Percentiles rank a stretch among this genome's conserved stretches.
Conservation (phyloP, 306 rosid genomes). For the Rubus parviflorus region DNA sequence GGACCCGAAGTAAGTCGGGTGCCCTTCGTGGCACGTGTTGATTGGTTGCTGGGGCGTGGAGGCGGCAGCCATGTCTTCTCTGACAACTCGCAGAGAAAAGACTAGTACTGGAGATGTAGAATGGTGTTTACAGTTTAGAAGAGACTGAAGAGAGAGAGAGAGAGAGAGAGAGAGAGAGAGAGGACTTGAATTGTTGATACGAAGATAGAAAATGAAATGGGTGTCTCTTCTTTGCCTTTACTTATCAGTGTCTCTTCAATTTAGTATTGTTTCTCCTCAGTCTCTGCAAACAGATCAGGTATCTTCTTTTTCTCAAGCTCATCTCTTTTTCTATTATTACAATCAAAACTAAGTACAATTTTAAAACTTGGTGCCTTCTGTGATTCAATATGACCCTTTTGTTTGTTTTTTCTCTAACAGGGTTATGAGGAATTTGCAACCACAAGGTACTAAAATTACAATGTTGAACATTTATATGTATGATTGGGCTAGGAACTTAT, state of each 20-base stretch:
- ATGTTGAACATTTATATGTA: not conserved
- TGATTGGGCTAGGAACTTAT: conserved; percentile 2
- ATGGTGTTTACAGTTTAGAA: not conserved
- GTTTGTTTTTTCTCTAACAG: conserved; percentile 29
- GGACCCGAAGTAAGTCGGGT: too few relatives aligned
- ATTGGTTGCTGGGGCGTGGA: conserved; percentile 39
- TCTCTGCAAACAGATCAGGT: conserved; percentile 1
- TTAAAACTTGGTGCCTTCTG: not conserved
- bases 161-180: too few relatives aligned
- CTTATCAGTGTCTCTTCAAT: conserved; percentile 22
- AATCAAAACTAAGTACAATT: not conserved
- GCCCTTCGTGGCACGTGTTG: conserved; percentile 20
- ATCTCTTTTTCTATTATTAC: not conserved
- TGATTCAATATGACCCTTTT: not conserved
- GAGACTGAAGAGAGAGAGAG: too few relatives aligned
- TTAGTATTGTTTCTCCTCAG: conserved; percentile 7
- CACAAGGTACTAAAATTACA: conserved; percentile 48
- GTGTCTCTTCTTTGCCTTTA: conserved; percentile 31
- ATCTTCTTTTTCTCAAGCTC: not conserved
- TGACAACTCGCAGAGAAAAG: not conserved
- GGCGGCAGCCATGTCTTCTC: not conserved
- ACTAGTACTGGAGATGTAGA: not conserved
- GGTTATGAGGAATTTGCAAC: conserved; percentile 49
- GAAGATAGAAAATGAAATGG: conserved; percentile 30
- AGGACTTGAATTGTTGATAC: not conserved